Evolutionary conservation across 331 rosid species (phyloP), one percentile per base, ranked within the genome.

Genomic region (Arachis monticola): DNA sequence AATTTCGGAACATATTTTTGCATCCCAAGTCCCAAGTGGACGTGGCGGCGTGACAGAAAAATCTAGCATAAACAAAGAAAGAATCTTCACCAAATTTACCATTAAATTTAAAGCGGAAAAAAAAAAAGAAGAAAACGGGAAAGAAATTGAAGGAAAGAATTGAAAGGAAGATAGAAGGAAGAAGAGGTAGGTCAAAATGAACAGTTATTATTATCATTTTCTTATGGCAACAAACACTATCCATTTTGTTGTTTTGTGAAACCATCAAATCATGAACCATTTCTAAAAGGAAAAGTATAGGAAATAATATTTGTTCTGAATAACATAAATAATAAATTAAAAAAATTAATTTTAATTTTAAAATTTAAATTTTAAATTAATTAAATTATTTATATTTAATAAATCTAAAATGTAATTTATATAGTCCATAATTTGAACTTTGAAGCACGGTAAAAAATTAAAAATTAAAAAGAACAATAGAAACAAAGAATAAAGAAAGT

Each of bases 31-130:
- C 41, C 41, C 41, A 38, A 38, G 69, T 58, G 72, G 78, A 72
- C 47, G 74, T 72, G 74, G 74, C 69, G 73, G 83, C 78, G 58
- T 48, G 50, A 8, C 57, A 9, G 50, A 67, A 72, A 72, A 66
- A 66, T 57, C 22, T 72, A 70, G 72, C 50, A 10, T 44, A 70
- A 70, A 53, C 48, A 70, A 42, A 12, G n/a, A 76, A 53, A 77
- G 81, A 70, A 77, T 77, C 32, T 62, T 69, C 48, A 57, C 62
- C 60, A 14, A 50, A 59, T 67, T 17, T 14, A 5, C 31, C 3
- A 38, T 38, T 38, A 38, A 35, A 35, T 35, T 4, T 2, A 35
- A 4, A 4, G 40, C 6, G 46, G 3, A 2, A 48, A 9, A 48
- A 47, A 47, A 1, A 1, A 8, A 47, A 0, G 7, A 53, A 41